Percentiles rank a stretch among this genome's conserved stretches.
phyloP scores from a whole-genome alignment of 202 grass and related monocot species.

The Dendrocalamus latiflorus region DNA sequence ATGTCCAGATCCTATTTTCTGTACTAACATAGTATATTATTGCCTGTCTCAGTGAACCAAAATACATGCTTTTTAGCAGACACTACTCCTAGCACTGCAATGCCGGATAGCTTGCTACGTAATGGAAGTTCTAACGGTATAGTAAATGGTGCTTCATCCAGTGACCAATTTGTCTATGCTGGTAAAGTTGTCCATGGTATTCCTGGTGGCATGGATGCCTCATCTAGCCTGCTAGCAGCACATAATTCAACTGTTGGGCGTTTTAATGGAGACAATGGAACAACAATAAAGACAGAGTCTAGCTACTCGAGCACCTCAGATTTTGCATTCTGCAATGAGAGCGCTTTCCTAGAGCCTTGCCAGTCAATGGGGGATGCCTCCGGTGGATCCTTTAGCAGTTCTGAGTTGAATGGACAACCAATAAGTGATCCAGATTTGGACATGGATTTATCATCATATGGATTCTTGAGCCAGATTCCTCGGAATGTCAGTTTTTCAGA shows the following conservation, averaged over 20 bases:
- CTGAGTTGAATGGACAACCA: constrained; percentile 76
- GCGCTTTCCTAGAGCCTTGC: constrained; percentile 59
- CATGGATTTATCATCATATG: constrained; percentile 68
- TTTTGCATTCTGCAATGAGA: constrained; percentile 71
- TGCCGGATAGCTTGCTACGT: constrained; percentile 50
- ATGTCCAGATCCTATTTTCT: not conserved
- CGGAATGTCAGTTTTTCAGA: constrained; percentile 98
- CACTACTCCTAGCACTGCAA: constrained; percentile 33
- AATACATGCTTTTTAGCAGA: constrained; percentile 50
- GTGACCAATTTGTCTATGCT: constrained; percentile 58
- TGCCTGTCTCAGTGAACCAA: constrained; percentile 62
- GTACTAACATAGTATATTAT: constrained; percentile 22
- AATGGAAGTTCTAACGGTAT: constrained; percentile 61
- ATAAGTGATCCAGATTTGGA: constrained; percentile 57
- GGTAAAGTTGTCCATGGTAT: constrained; percentile 53
- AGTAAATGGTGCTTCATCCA: constrained; percentile 49
- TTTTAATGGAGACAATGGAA: constrained; percentile 61
- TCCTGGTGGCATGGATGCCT: constrained; percentile 58
- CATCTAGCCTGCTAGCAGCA: constrained; percentile 45
- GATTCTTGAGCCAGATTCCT: constrained; percentile 91
- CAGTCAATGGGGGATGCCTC: constrained; percentile 76
- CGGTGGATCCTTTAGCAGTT: constrained; percentile 77
- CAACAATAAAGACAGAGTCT: constrained; percentile 72
- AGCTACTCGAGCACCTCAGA: constrained; percentile 61
- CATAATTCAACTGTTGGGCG: constrained; percentile 49